Base-by-base conservation (phyloP, 805 yeast species). In the Barnettozyma vustinii region DNA sequence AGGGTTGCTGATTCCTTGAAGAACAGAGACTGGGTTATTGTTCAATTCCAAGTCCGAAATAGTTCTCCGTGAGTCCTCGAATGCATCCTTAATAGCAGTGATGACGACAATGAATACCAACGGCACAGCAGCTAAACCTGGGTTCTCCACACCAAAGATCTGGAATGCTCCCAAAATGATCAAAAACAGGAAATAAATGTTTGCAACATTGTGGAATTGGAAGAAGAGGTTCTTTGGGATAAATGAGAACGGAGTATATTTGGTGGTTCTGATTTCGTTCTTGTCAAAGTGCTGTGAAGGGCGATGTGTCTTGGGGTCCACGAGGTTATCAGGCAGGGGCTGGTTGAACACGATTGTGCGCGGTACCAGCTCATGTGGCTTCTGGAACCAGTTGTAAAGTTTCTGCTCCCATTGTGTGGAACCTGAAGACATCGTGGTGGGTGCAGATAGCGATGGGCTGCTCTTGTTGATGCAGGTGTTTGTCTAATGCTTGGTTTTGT, bases 221-320 rank as follows among this genome's bases (percentile, higher is more conserved):
- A 78, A 75, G 42, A 69, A 67, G 41, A 92, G 66, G 66, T 92
- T 89, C 65, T 90, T 90, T 6, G 98, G 98, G 20, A 92, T 57
- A 62, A 92, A 92, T 9, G 90, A 74, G 39, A 92, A 62, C 4
- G 98, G 97, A 1, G 98, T 92, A 68, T 92, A 94, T 69, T 90
- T 91, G 4, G 99, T 88, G 0, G 98, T 90, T 70, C 97, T 80
- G 56, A 92, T 87, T 63, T 90, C 90, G 71, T 92, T 92, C 36
- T 40, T 49, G 23, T 46, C 49, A n/a, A 46, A 46, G 5, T 39
- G 21, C 30, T 49, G 52, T 9, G 42, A 18, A 6, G 47, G 43
- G 8, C 42, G 41, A 2, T 39, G 41, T 2, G 44, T 49, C 21
- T 49, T 49, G 19, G 43, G 44, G 25, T 49, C 47, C 7, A 49